phyloP scores from a whole-genome alignment of 75 land plant genomes.

The Sequoia sempervirens region DNA sequence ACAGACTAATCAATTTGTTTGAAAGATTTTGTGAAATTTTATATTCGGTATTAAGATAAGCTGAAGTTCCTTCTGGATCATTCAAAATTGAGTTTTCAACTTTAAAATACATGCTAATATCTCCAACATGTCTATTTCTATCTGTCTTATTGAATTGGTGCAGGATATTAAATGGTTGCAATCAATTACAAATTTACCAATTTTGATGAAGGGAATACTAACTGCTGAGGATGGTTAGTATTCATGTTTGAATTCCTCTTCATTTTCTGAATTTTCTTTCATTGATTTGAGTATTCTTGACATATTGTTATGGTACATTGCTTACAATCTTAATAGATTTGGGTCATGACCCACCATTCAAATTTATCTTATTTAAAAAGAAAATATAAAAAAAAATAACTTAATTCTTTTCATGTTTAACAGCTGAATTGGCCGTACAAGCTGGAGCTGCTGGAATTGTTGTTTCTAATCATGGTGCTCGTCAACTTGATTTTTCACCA shows the following conservation, averaged over 20 bases:
- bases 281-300: background rate
- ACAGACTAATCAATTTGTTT: background rate
- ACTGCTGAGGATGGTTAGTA: conserved; percentile 84
- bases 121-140: background rate
- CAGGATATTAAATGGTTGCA: conserved; percentile 85
- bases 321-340: background rate
- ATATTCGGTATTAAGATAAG: background rate
- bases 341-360: background rate
- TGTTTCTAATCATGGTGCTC: conserved; percentile 83
- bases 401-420: background rate
- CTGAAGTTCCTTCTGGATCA: background rate
- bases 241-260: background rate
- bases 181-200: conserved; percentile 81
- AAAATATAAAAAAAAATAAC: background rate
- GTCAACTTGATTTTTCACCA: conserved; percentile 77
- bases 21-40: background rate
- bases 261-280: background rate
- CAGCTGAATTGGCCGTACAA: conserved; percentile 23
- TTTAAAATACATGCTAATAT: background rate
- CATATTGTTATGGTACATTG: background rate
- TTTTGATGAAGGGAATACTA: conserved; percentile 79
- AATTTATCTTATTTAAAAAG: background rate
- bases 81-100: background rate
- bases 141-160: background rate
- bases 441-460: conserved; percentile 73